Evolutionary conservation across 1,139 yeast species (phyloP).

Genomic region (Yamadazyma friedrichii): DNA sequence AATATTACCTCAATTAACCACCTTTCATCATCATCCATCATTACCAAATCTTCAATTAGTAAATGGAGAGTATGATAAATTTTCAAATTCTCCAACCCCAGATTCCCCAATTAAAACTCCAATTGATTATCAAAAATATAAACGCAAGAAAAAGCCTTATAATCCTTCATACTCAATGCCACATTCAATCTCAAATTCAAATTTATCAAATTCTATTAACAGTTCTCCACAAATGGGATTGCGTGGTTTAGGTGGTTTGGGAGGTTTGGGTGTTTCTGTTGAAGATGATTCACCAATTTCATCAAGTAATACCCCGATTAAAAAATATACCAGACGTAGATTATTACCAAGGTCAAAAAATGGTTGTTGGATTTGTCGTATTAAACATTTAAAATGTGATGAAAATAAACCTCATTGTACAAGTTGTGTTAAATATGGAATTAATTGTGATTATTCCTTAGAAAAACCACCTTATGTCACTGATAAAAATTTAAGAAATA

Average conservation of each 20-base stretch:
- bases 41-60: slow-evolving; percentile 8
- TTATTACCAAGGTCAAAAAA: slow-evolving; percentile 42
- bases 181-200: background rate
- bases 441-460: slow-evolving; percentile 43
- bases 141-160: slow-evolving; percentile 1
- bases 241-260: slow-evolving; percentile 1
- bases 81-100: slow-evolving; percentile 14
- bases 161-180: background rate
- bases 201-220: background rate
- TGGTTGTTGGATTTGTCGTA: slow-evolving; percentile 53
- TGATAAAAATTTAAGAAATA: slow-evolving; percentile 35
- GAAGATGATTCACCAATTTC: slow-evolving; percentile 4
- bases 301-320: slow-evolving; percentile 16
- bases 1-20: slow-evolving; percentile 18
- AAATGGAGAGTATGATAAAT: slow-evolving; percentile 13
- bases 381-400: slow-evolving; percentile 50
- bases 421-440: slow-evolving; percentile 41
- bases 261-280: slow-evolving; percentile 4
- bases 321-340: slow-evolving; percentile 43
- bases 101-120: slow-evolving; percentile 16
- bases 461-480: slow-evolving; percentile 42
- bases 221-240: background rate
- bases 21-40: slow-evolving; percentile 16
- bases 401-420: slow-evolving; percentile 40
- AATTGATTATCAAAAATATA: slow-evolving; percentile 4